Conservation (phyloP, 2,329 filamentous ascomycete genomes). For the Venturia aucupariae region DNA sequence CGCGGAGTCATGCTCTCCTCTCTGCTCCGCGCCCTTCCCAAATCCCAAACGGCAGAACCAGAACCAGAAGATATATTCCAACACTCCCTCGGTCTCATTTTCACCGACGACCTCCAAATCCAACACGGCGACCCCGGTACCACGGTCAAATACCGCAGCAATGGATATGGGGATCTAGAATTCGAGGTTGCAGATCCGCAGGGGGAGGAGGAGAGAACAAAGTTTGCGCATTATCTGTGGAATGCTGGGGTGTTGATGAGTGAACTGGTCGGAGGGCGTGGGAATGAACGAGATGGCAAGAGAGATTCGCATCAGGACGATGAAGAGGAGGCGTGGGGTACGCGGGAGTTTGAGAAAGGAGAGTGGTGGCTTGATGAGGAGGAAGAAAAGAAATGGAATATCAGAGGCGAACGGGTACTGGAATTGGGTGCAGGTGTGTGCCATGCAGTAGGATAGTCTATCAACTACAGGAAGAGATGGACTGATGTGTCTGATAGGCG, state of each 20-base stretch:
- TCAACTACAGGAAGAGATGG: constrained; percentile 8
- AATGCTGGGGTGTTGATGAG: constrained; percentile 48
- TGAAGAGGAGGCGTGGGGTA: constrained; percentile 20
- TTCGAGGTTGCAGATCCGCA: constrained; percentile 36
- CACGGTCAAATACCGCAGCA: constrained; percentile 46
- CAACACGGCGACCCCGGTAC: constrained; percentile 55
- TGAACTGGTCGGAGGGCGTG: constrained; percentile 31
- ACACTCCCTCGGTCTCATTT: constrained; percentile 52
- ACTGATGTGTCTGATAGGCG: constrained; percentile 24
- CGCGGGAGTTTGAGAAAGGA: constrained; percentile 29
- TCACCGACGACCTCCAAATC: constrained; percentile 58
- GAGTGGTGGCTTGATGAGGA: constrained; percentile 26
- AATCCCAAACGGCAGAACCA: neutral
- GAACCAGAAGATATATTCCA: constrained; percentile 53
- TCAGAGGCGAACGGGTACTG: constrained; percentile 44
- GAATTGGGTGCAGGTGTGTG: constrained; percentile 61
- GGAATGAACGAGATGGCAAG: constrained; percentile 15
- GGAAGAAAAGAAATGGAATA: constrained; percentile 32
- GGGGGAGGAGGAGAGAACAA: constrained; percentile 44
- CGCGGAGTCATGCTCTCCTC: constrained; percentile 11
- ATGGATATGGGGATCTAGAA: constrained; percentile 27
- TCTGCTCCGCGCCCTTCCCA: constrained; percentile 8
- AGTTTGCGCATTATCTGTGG: constrained; percentile 68
- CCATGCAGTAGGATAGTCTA: neutral
- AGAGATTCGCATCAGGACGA: constrained; percentile 14